Conservation (phyloP, 2,329 filamentous ascomycete species). For the Myrmaecium sp. region DNA sequence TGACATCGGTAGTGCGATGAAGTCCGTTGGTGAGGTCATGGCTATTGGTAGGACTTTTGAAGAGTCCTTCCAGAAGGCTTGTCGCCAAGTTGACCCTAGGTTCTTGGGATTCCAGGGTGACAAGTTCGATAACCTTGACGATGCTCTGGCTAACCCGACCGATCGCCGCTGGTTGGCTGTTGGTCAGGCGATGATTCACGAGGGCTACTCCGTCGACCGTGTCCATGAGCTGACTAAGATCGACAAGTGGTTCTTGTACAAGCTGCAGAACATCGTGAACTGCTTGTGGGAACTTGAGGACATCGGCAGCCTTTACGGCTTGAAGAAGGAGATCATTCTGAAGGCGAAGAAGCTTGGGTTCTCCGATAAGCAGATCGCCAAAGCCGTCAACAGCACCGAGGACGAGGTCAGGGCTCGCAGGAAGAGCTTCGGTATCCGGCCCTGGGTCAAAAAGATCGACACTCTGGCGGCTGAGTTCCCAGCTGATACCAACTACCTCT, state of each 20-base stretch:
- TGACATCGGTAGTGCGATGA: constrained; percentile 96
- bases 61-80: constrained; percentile 97
- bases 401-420: constrained; percentile 75
- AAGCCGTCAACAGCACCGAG: constrained; percentile 70
- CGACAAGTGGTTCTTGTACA: constrained; percentile 98
- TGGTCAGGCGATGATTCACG: constrained; percentile 93
- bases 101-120: constrained; percentile 91
- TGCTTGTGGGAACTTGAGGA: constrained; percentile 74
- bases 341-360: constrained; percentile 97
- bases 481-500: constrained; percentile 85
- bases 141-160: constrained; percentile 77
- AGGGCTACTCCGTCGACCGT: constrained; percentile 82
- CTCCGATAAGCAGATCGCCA: constrained; percentile 87
- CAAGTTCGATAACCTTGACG: constrained; percentile 84
- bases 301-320: constrained; percentile 61
- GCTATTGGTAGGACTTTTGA: constrained; percentile 97
- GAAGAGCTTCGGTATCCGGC: constrained; percentile 72
- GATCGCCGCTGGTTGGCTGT: constrained; percentile 96
- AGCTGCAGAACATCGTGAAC: constrained; percentile 93
- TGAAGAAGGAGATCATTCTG: constrained; percentile 76
- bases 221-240: constrained; percentile 94
- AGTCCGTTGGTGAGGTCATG: constrained; percentile 98
- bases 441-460: constrained; percentile 97
- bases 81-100: constrained; percentile 85
- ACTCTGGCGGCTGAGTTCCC: constrained; percentile 95